Evolutionary conservation across 176 grass and related monocot species (phyloP), one percentile per base, ranked within the genome.

Genomic region (Phoenix roebelenii): DNA sequence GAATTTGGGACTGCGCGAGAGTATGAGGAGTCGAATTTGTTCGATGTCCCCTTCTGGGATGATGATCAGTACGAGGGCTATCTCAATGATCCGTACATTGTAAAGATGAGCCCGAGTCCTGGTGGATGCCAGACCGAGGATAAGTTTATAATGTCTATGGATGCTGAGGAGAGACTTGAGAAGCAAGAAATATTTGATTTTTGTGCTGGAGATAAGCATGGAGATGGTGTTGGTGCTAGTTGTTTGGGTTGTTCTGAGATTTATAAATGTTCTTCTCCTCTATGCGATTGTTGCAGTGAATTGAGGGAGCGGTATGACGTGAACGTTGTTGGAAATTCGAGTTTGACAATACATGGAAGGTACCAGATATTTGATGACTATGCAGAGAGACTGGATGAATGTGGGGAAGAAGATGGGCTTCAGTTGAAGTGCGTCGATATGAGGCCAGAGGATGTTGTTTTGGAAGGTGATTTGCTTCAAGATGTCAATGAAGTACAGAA

Each of bases 281-380:
- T 89, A 6, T 93, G 94, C 10, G 79, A 81, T 63, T 89, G 82
- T 66, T 89, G 94, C 66, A 72, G 69, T 15, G 81, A 48, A 24
- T 23, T 68, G 19, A 88, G 85, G 59, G 74, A 64, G 24, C 59
- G 20, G 51, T 68, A 82, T 5, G 79, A 10, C 9, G 52, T 63
- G 0, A 50, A 80, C 23, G 52, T 54, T 22, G 20, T 54, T 7
- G 56, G 19, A 49, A 65, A 76, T 54, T 85, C 94, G 6, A 89
- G 67, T 74, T 85, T 68, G 3, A 59, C 82, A 2, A 70, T 99
- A 25, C 93, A 99, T 48, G 88, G 81, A 54, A 85, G 85, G 58
- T 99, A 99, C 68, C 80, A 86, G 64, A 86, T 99, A 80, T 83
- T 86, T 64, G 85, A 89, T 83, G 94, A 99, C 51, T 80, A 87